Evolutionary conservation across 495 filamentous ascomycete genomes (phyloP), one percentile per base, ranked within the genome.

Genomic region (Mytilinidion resinicola): DNA sequence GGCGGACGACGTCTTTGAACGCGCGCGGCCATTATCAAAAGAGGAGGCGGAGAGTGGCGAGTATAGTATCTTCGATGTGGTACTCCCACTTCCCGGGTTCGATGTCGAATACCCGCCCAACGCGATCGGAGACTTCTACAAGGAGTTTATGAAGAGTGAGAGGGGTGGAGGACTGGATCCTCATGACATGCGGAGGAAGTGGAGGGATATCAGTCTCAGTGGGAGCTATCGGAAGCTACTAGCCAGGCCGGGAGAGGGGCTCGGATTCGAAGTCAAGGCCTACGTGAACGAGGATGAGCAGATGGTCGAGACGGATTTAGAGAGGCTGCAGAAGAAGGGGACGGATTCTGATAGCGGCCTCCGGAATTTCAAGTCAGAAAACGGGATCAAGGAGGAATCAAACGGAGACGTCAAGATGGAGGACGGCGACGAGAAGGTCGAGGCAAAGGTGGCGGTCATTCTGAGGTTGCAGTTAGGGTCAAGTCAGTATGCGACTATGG

Each of bases 401-500:
- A 43, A 20, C n/a, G 46, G 19, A 50, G 47, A 50, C n/a, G 57
- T 30, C 10, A 35, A 53, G 51, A 25, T 38, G 55, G 55, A 43
- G 9, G 46, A 34, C 7, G 61, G 33, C 21, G 51, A 63, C 72
- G 19, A 68, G 71, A 53, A 69, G 50, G 64, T 65, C 52, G 19
- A 9, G 46, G 30, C 59, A 46, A 92, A 89, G 69, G 74, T 96
- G 55, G 91, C 90, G 9, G 85, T 95, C 1, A 78, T 96, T 11
- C 67, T 97, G 54, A 95, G 86, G 70, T 84, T 98, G 71, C 84
- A 91, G 69, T 77, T 98, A 17, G 85, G 85, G 20, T 81, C 83
- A 1, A 92, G 90, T 70, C 89, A 91, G 69, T 98, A 97, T 68
- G 93, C 93, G 0, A 98, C 95, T 1, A 87, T 98, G 80, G 93